Evolutionary conservation across 768 basidiomycete species (phyloP), one percentile per base, ranked within the genome.

Genomic region (Piloderma croceum): DNA sequence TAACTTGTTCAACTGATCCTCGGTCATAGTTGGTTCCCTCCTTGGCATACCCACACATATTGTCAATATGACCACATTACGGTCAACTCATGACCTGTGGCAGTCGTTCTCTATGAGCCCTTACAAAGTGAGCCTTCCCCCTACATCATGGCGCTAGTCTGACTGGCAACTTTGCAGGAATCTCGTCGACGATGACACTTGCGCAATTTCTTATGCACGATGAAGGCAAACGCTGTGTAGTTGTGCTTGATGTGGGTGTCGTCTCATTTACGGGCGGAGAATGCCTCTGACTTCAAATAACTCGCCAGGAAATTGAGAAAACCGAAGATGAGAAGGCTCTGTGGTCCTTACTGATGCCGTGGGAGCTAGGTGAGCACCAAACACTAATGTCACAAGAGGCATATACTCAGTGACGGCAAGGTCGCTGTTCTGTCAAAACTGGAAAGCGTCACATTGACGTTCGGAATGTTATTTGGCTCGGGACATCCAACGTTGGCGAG

Each of bases 51-150:
- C 88, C 23, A 85, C 81, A 11, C 86, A 89, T 57, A 89, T 84
- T 7, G 87, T 90, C 41, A 90, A 89, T 56, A 87, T 90, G 82
- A 89, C 88, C 24, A 86, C 86, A 9, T 65, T 90, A 41, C 73
- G 73, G 50, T 77, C 84, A 15, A 71, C 83, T 6, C 78, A 85
- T 48, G 88, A 90, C 49, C 61, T 90, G 33, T 89, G 89, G 87
- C 71, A 79, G 46, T 84, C 85, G 19, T 81, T 80, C 55, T 90
- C 87, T 13, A 85, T 89, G 73, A 81, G 75, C 55, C 81, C 83
- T 6, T 73, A 81, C 51, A 83, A 85, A 64, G 87, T 85, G 43
- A 42, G 69, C 31, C 35, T 19, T 25, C 44, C 11, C 34, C 40
- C 35, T 34, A 36, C 17, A 40, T 37, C 27, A 36, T 31, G 34